Conservation (phyloP, 2,329 filamentous ascomycete species). For the Tolypocladium capitatum region DNA sequence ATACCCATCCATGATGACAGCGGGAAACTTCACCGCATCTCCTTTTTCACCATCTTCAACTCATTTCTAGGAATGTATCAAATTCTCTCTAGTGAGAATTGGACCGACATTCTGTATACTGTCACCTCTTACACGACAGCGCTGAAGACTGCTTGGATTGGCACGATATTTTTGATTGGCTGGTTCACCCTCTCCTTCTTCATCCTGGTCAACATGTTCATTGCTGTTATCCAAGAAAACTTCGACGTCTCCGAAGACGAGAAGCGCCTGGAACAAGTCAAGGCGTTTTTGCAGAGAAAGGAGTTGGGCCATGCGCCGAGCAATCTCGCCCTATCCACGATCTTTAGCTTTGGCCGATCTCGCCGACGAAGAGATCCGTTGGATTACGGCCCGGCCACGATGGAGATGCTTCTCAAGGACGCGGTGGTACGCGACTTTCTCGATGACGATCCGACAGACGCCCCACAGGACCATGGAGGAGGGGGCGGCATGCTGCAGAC, state of each 20-base stretch:
- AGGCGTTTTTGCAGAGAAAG: conserved; percentile 83
- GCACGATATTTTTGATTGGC: conserved; percentile 75
- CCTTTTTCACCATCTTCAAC: conserved; percentile 87
- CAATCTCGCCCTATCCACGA: conserved; percentile 64
- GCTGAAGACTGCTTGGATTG: conserved; percentile 77
- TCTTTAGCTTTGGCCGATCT: conserved; percentile 50
- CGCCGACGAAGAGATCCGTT: conserved; percentile 62
- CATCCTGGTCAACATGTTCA: conserved; percentile 98
- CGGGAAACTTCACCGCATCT: conserved; percentile 54
- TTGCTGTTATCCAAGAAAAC: conserved; percentile 99
- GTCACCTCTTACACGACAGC: conserved; percentile 55
- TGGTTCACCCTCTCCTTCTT: conserved; percentile 96
- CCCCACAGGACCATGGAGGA: conserved; percentile 14
- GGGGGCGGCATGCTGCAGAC: conserved; percentile 18
- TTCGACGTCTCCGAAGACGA: conserved; percentile 98
- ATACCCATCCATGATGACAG: conserved; percentile 49
- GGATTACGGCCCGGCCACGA: conserved; percentile 80
- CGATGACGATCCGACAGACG: conserved; percentile 49
- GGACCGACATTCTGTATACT: conserved; percentile 78
- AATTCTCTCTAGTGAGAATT: conserved; percentile 89
- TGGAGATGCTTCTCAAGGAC: conserved; percentile 95
- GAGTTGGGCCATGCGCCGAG: conserved; percentile 61
- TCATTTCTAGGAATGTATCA: conserved; percentile 97
- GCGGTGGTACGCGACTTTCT: conserved; percentile 91
- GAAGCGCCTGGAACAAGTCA: conserved; percentile 92